These are phyloP conservation scores for Fusarium succisae DNA, from an alignment of 2,329 filamentous ascomycete genomes.

Conservation along the genomic window DNA sequence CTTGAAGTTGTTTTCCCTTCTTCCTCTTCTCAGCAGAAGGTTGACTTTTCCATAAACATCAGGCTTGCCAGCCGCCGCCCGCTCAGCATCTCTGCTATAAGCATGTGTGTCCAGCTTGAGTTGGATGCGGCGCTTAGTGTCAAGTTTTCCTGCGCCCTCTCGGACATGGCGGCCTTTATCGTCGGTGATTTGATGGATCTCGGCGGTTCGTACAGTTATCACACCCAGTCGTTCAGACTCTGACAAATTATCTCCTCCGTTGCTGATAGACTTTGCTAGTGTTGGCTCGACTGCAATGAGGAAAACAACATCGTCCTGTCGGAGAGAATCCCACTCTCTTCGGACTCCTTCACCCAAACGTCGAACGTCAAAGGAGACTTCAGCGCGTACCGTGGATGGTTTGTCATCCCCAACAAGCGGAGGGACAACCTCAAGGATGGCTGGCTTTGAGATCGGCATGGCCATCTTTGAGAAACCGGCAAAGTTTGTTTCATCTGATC, in stretches of 20 bases:
- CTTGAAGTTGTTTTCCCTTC: conserved; percentile 97
- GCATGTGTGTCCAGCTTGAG: conserved; percentile 82
- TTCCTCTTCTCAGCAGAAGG: conserved; percentile 81
- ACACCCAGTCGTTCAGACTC: conserved; percentile 73
- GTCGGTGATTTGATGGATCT: conserved; percentile 86
- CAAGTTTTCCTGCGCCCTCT: conserved; percentile 67
- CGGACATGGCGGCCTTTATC: conserved; percentile 81
- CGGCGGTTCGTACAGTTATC: conserved; percentile 78
- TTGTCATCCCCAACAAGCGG: conserved; percentile 83
- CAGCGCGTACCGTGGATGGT: conserved; percentile 86
- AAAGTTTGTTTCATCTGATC: conserved; percentile 76
- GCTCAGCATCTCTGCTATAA: conserved; percentile 80
- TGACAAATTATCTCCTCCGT: conserved; percentile 57
- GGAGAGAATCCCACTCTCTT: conserved; percentile 88
- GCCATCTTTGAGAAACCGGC: conserved; percentile 92
- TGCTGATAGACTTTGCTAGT: conserved; percentile 60
- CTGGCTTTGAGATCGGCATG: conserved; percentile 83
- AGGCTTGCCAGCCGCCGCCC: conserved; percentile 70
- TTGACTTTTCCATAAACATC: conserved; percentile 89
- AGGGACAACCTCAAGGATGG: conserved; percentile 86
- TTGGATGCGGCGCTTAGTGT: conserved; percentile 77
- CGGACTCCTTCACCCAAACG: conserved; percentile 79
- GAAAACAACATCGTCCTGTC: conserved; percentile 89
- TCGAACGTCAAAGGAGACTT: conserved; percentile 85
- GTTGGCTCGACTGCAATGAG: conserved; percentile 78